Conservation (phyloP, 177 flowering plant species). For the Telopea speciosissima region DNA sequence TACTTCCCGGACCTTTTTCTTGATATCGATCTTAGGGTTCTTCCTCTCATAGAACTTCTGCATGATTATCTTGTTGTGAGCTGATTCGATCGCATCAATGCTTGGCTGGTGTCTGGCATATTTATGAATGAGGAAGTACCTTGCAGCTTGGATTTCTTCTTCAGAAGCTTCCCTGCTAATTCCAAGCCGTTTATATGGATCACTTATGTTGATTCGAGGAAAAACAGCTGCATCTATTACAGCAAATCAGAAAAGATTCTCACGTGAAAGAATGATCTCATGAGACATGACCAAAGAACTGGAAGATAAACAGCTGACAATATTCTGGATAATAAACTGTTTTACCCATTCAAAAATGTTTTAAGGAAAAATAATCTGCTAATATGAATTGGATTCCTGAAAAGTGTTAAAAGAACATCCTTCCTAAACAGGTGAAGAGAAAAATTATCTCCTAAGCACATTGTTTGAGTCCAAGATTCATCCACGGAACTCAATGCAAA, state of each 20-base stretch:
- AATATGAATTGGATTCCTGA: neutral
- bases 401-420: neutral
- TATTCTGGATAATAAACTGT: neutral
- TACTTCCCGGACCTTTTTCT: conserved; percentile 79
- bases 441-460: neutral
- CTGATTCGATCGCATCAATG: conserved; percentile 90
- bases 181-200: conserved; percentile 94
- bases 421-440: neutral
- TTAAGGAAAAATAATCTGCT: neutral
- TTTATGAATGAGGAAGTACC: conserved; percentile 72
- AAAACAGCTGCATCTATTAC: conserved; percentile 43
- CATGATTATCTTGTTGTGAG: conserved; percentile 94
- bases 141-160: conserved; percentile 91
- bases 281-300: neutral
- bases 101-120: conserved; percentile 89
- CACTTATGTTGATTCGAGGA: conserved; percentile 72
- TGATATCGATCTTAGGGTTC: conserved; percentile 74
- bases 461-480: neutral
- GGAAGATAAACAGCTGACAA: neutral
- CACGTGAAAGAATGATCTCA: neutral
- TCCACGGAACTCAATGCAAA: neutral
- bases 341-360: neutral
- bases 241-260: neutral
- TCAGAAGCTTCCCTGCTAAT: conserved; percentile 91
- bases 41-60: conserved; percentile 82